Conservation (phyloP, 2,329 filamentous ascomycete genomes). For the Tolypocladium tundrense region DNA sequence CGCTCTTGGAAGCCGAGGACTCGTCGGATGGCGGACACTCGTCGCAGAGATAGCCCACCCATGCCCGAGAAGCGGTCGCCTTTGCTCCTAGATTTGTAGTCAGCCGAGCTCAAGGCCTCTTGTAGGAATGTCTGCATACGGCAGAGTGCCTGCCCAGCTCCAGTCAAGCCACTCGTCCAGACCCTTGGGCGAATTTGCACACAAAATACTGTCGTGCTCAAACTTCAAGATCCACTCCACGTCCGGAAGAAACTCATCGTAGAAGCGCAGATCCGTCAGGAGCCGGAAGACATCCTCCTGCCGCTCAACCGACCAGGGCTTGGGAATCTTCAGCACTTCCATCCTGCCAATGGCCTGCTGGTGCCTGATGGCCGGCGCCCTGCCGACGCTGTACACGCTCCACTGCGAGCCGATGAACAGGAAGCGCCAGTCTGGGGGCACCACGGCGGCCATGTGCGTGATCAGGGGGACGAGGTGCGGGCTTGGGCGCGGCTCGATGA, state of each 20-base stretch:
- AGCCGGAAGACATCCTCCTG: constrained; percentile 38
- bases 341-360: constrained; percentile 41
- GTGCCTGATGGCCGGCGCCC: constrained; percentile 35
- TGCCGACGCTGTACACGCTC: constrained; percentile 33
- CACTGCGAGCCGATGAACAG: constrained; percentile 39
- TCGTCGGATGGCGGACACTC: constrained; percentile 37
- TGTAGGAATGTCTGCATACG: constrained; percentile 17
- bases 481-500: constrained; percentile 39
- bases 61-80: constrained; percentile 40
- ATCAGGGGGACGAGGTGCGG: constrained; percentile 39
- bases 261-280: constrained; percentile 41
- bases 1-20: constrained; percentile 38
- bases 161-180: constrained; percentile 44
- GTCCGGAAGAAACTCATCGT: constrained; percentile 36
- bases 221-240: constrained; percentile 46
- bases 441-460: constrained; percentile 40
- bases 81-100: constrained; percentile 14
- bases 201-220: constrained; percentile 45
- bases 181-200: constrained; percentile 39
- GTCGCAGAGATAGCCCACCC: constrained; percentile 43
- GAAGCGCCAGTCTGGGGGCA: constrained; percentile 45
- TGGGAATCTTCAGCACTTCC: constrained; percentile 37
- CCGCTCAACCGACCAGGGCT: constrained; percentile 33
- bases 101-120: background rate
- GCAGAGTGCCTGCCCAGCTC: constrained; percentile 43